These are phyloP conservation scores for Puccinellia tenuiflora DNA, from an alignment of 176 grass and related monocot genomes.

Conservation along the genomic window DNA sequence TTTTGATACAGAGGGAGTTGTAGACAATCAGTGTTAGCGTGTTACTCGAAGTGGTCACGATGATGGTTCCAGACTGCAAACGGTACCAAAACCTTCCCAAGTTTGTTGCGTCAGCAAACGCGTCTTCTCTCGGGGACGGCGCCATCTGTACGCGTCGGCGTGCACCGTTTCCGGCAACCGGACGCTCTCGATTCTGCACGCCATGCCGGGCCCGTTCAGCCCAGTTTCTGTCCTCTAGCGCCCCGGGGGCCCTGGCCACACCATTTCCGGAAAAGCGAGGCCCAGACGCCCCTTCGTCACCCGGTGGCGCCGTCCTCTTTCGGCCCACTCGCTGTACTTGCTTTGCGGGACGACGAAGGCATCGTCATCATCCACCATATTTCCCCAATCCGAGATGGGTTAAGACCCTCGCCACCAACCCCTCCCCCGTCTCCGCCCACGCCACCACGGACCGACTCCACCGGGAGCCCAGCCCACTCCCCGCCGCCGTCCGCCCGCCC, in stretches of 20 bases:
- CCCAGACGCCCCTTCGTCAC: not conserved
- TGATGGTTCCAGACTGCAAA: not conserved
- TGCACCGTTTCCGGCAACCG: not conserved
- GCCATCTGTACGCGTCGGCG: not conserved
- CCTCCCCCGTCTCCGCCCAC: not conserved
- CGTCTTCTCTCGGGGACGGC: not conserved
- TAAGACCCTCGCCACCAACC: constrained; percentile 21
- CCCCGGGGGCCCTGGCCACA: not conserved
- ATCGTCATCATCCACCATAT: not conserved
- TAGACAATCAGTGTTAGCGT: too few species aligned
- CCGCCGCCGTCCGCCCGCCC: not conserved
- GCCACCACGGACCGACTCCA: not conserved
- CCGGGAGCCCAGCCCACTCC: constrained; percentile 10
- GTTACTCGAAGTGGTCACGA: not conserved
- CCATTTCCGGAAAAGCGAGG: not conserved
- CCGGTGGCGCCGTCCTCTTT: not conserved
- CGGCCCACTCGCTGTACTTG: not conserved
- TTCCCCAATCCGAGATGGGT: constrained; percentile 10
- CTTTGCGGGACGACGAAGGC: constrained; percentile 2
- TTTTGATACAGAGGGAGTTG: too few species aligned
- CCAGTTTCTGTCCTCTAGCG: not conserved
- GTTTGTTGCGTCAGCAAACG: not conserved
- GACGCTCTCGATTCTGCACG: not conserved
- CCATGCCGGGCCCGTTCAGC: not conserved
- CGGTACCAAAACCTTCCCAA: not conserved